Base-by-base conservation (phyloP, 371 early-diverging fungal genomes). In the Mucor irregularis region DNA sequence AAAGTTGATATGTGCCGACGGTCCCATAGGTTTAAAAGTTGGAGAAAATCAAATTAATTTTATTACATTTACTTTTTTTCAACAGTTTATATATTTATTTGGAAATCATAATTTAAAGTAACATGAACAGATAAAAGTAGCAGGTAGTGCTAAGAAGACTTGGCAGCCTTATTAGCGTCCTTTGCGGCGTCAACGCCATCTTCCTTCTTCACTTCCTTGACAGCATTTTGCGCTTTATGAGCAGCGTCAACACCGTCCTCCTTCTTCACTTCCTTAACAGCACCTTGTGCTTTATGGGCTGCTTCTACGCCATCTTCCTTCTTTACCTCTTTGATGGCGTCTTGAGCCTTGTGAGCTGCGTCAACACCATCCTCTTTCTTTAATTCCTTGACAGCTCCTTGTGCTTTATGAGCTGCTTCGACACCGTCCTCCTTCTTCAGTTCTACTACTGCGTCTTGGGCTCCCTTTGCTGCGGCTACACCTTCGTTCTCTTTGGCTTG, bases 311-410 rank as follows among this genome's bases (percentile, higher is more conserved):
- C 58, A 34, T 57, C 58, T 21, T 34, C 57, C n/a, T 54, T 45
- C 16, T 64, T 53, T 29, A 39, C 29, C 6, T 58, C 55, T n/a
- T 40, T 40, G 11, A 26, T 43, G 1, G 42, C 49, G n/a, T 60
- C 43, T 13, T 44, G 13, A 16, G 62, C 62, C 6, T 42, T n/a
- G 3, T 49, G 13, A 16, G 53, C 58, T 44, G 64, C 53, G 33
- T 58, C 19, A 14, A 38, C 51, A 28, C 56, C 56, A 33, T 62
- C 53, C 28, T 61, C 56, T 22, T 61, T 40, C 49, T 62, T 58
- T 37, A 56, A 44, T 37, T 42, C 53, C 19, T 50, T 44, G 3
- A 60, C 58, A 4, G 39, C 54, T 34, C 43, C 54, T 17, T 37
- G 24, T 19, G 59, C 59, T 28, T 57, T 21, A n/a, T 52, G 26